These are phyloP conservation scores for Spergularia bocconei DNA, from an alignment of 148 eudicot species.

Conservation along the genomic window DNA sequence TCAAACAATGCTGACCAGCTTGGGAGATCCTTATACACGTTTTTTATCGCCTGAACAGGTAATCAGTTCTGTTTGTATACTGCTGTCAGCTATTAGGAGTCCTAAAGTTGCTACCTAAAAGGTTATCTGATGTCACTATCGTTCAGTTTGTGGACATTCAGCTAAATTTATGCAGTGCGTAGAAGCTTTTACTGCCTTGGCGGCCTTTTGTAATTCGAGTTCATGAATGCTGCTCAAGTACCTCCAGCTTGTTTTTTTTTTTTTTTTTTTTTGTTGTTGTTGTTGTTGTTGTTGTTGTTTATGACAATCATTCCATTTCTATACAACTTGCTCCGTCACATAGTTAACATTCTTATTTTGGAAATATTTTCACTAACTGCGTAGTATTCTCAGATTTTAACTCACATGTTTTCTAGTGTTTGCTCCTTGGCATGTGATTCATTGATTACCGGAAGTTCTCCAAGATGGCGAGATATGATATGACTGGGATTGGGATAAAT, in stretches of 20 bases:
- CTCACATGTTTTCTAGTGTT: slow-evolving; percentile 57
- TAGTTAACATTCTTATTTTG: not conserved
- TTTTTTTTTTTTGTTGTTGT: not conserved
- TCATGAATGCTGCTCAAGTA: slow-evolving; percentile 1
- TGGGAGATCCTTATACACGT: slow-evolving; percentile 91
- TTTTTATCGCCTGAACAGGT: slow-evolving; percentile 86
- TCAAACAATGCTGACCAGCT: slow-evolving; percentile 68
- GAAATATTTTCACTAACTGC: slow-evolving; percentile 5
- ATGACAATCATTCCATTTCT: not conserved
- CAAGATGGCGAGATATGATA: slow-evolving; percentile 97
- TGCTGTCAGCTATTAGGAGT: not conserved
- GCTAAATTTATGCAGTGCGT: slow-evolving; percentile 3
- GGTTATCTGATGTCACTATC: not conserved
- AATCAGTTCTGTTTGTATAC: slow-evolving; percentile 11
- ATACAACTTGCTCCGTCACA: not conserved
- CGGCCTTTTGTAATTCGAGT: slow-evolving; percentile 6
- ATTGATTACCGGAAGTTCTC: slow-evolving; percentile 67
- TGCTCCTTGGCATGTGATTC: slow-evolving; percentile 63
- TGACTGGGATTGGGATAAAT: slow-evolving; percentile 96
- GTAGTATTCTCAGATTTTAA: slow-evolving; percentile 34
- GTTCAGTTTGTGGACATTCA: not conserved
- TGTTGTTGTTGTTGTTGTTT: too few relatives aligned
- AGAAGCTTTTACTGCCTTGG: not conserved
- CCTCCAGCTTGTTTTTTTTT: not conserved
- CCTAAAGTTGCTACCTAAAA: not conserved